phyloP scores from a whole-genome alignment of 306 rosid genomes.

The Sesbania bispinosa region DNA sequence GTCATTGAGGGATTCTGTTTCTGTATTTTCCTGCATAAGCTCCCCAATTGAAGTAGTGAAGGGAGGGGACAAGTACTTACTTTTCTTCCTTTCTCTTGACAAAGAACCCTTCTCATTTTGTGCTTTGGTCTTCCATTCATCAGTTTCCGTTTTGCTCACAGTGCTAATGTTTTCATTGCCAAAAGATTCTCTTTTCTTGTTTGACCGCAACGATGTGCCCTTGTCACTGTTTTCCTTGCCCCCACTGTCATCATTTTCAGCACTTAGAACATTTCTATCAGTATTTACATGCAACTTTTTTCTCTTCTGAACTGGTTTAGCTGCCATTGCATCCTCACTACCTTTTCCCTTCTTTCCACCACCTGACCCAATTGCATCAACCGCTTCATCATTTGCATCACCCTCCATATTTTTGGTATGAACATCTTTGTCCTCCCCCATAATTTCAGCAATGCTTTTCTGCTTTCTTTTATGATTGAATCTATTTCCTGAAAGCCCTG shows the following conservation, averaged over 20 bases:
- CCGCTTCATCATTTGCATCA: conserved; percentile 21
- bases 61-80: conserved; percentile 89
- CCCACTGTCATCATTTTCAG: conserved; percentile 22
- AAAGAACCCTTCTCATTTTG: conserved; percentile 31
- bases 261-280: conserved; percentile 3
- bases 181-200: conserved; percentile 27
- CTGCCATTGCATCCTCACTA: conserved; percentile 16
- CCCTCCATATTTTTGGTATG: conserved; percentile 25
- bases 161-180: conserved; percentile 3
- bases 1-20: conserved; percentile 14
- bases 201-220: conserved; percentile 6
- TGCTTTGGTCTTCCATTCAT: conserved; percentile 24
- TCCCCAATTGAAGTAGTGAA: conserved; percentile 46
- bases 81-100: conserved; percentile 72
- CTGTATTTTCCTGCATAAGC: conserved; percentile 32
- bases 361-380: conserved; percentile 11
- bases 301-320: conserved; percentile 31
- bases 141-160: conserved; percentile 14
- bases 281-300: conserved; percentile 23
- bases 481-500: conserved; percentile 31
- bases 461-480: conserved; percentile 54
- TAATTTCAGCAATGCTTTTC: conserved; percentile 72
- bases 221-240: conserved; percentile 26
- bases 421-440: conserved; percentile 41
- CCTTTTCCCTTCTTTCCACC: conserved; percentile 40